Base-by-base conservation (phyloP, 352 stramenopile genomes). In the Phytopythium aichiense region DNA sequence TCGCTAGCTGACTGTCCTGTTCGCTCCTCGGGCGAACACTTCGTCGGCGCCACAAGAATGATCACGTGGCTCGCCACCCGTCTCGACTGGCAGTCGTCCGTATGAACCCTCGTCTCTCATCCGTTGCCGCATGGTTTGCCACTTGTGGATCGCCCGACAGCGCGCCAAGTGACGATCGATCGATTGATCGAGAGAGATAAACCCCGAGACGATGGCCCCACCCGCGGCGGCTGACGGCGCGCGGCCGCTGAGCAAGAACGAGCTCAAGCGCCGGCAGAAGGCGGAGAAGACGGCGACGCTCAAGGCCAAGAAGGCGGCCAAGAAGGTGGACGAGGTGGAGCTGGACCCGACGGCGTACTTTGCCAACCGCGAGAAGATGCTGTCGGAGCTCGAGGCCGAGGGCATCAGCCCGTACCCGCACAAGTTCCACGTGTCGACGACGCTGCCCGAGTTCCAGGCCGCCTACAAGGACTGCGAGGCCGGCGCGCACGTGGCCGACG, bases 321-420 rank as follows among this genome's bases (percentile, higher is more conserved):
- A 98, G 65, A 99, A 98, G 78, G 92, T 78, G 4, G 88, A 98
- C 58, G 96, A 98, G 37, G 96, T 99, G 58, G 94, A 98, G 64
- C 71, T 99, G 28, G 96, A 99, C 74, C 97, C 98, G 4, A 98
- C 89, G 43, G 95, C 98, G 60, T 99, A 99, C 86, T 98, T 98
- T 72, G 91, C 94, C 40, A 99, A 99, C 76, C 90, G 97, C 60
- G 86, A 96, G 66, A 87, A 85, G 57, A 79, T 88, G 60, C 77
- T 99, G 9, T 75, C 80, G 25, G 87, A 97, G 61, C 81, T 98
- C 20, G 88, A 99, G 72, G 85, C 83, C 58, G 77, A 96, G 22
- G 97, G 95, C 38, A 68, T 89, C 16, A 98, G 98, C 77, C 87
- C 94, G 35, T 99, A 99, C 77, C 98, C 98, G 31, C 97, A 99